Conservation (phyloP, 1,284 basidiomycete species). For the Sporisorium iseilematis-ciliati region DNA sequence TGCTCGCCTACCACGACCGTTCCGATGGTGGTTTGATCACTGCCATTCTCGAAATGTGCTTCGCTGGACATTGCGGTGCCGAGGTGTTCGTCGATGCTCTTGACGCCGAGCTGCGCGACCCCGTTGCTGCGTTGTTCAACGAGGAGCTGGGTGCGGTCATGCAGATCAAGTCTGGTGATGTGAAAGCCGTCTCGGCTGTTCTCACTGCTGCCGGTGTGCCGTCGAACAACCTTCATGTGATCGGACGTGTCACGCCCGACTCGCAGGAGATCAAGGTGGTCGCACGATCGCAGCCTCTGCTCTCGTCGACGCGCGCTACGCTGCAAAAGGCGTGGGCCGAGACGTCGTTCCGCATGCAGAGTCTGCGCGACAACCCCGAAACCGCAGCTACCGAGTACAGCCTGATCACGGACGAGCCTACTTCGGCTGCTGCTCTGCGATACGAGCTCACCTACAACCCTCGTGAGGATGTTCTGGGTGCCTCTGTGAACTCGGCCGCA, state of each 20-base stretch:
- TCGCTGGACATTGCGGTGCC: conserved; percentile 87
- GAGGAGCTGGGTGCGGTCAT: conserved; percentile 95
- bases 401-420: conserved; percentile 74
- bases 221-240: conserved; percentile 77
- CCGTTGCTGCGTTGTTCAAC: conserved; percentile 82
- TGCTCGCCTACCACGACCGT: conserved; percentile 96
- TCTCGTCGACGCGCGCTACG: conserved; percentile 73
- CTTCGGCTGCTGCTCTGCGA: conserved; percentile 70
- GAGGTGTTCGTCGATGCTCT: conserved; percentile 77
- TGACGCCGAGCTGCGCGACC: conserved; percentile 71
- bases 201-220: conserved; percentile 83
- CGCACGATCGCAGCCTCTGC: conserved; percentile 40
- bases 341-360: conserved; percentile 92
- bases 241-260: conserved; percentile 75
- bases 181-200: conserved; percentile 75
- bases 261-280: conserved; percentile 76
- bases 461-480: conserved; percentile 54
- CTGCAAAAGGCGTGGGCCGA: conserved; percentile 92
- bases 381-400: conserved; percentile 85
- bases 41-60: conserved; percentile 93
- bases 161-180: conserved; percentile 80
- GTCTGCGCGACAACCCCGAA: conserved; percentile 84
- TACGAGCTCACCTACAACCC: conserved; percentile 66
- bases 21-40: conserved; percentile 96
- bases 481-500: conserved; percentile 14